Base-by-base conservation (phyloP, 495 filamentous ascomycete genomes). In the Aspergillus bridgeri region DNA sequence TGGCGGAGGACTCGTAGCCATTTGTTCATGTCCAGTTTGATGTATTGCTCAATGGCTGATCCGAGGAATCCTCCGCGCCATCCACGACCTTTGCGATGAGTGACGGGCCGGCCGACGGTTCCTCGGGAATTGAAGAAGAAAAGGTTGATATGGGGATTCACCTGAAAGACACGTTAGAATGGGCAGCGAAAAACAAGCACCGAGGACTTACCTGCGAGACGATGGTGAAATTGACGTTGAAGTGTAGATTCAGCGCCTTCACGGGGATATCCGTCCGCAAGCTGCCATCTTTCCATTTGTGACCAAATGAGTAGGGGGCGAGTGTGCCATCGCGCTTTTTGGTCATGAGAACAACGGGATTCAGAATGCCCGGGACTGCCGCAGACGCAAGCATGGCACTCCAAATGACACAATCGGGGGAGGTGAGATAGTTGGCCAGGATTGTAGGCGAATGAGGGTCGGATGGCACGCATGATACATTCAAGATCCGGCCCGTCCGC, bases 201-300 rank as follows among this genome's bases (percentile, higher is more conserved):
- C 17, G 11, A 38, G 17, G 11, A 49, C 64, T 67, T 57, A 77
- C 75, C 73, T 98, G 94, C 53, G 84, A 89, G 68, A 98, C 94
- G 60, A 98, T 92, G 55, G 89, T 89, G 72, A 98, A 98, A 61
- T 92, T 96, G 64, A 98, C 95, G 70, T 96, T 96, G 81, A 98
- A 98, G 69, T 96, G 90, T 1, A 94, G 78, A 65, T 98, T 98
- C 44, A 98, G 77, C 6, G 92, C 86, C 71, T 91, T 93, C 67
- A 98, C 85, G 0, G 94, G 94, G 54, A 98, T 96, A 68, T 98
- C 94, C 2, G 94, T 98, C 13, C 93, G 86, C 42, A 98, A 74
- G 57, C 85, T 89, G 51, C 95, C 94, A 66, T 98, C 94, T 72
- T 98, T 98, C 95, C 95, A 98, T 74, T 96, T 97, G 73, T 96